A percentile compares a stretch with the other conserved stretches of the same genome.
Evolutionary conservation across 2,329 filamentous ascomycete genomes (phyloP).

Genomic region (Talaromyces sp.): DNA sequence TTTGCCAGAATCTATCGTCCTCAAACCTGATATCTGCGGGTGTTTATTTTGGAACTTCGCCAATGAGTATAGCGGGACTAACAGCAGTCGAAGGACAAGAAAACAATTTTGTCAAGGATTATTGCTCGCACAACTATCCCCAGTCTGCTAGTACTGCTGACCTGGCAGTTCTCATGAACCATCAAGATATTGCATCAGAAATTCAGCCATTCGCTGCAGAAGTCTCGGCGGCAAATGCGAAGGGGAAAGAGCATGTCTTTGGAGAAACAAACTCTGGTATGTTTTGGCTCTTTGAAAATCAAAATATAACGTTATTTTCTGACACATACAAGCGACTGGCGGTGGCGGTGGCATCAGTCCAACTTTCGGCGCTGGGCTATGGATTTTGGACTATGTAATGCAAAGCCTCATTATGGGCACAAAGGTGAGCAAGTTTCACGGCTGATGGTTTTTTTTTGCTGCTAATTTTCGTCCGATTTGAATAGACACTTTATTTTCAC

Average conservation of each 20-base stretch:
- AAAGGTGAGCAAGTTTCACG: conserved; percentile 18
- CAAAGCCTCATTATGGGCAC: conserved; percentile 37
- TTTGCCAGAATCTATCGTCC: conserved; percentile 32
- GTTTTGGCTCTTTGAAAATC: neutral
- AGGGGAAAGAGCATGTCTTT: conserved; percentile 51
- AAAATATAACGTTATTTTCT: neutral
- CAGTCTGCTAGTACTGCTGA: conserved; percentile 42
- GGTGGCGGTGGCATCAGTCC: conserved; percentile 47
- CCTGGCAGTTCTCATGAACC: conserved; percentile 50
- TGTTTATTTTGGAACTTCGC: conserved; percentile 37
- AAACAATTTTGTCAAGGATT: conserved; percentile 45
- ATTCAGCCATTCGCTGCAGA: conserved; percentile 46
- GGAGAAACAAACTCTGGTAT: conserved; percentile 56
- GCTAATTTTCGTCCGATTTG: neutral
- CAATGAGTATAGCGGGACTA: conserved; percentile 43
- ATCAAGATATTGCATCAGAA: conserved; percentile 45
- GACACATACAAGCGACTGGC: conserved; percentile 32
- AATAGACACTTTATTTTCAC: conserved; percentile 50
- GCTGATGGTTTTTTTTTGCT: no score
- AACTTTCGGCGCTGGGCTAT: conserved; percentile 54
- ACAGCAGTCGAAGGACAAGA: conserved; percentile 41
- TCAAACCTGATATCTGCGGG: conserved; percentile 37
- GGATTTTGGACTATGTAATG: conserved; percentile 54
- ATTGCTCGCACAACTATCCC: conserved; percentile 55
- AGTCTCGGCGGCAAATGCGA: conserved; percentile 40